A percentile compares a stretch with the other conserved stretches of the same genome.
These are phyloP conservation scores for Euphorbia neoarborescens DNA, from an alignment of 441 rosid genomes.

Conservation along the genomic window DNA sequence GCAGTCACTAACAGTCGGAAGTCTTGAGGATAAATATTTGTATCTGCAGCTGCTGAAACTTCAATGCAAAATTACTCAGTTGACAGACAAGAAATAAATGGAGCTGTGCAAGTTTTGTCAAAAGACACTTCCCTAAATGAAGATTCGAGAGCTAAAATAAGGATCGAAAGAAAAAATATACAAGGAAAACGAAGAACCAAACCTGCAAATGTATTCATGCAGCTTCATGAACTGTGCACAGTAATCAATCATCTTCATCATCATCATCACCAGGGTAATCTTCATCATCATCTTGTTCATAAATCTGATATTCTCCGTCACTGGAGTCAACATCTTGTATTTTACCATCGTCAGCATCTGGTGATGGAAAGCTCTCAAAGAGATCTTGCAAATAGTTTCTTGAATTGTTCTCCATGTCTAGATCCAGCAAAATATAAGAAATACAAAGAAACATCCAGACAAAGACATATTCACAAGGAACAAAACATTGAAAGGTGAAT, in stretches of 20 bases:
- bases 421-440: slow-evolving; percentile 32
- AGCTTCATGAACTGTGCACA: not conserved
- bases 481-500: not conserved
- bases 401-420: slow-evolving; percentile 62
- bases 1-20: not conserved
- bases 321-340: slow-evolving; percentile 41
- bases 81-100: not conserved
- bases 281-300: slow-evolving; percentile 67
- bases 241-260: slow-evolving; percentile 36
- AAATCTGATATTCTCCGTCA: slow-evolving; percentile 79
- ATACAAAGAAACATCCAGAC: slow-evolving; percentile 12
- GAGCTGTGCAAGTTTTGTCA: not conserved
- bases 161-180: not conserved
- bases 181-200: not conserved
- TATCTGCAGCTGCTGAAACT: not conserved
- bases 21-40: not conserved
- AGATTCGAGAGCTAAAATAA: not conserved
- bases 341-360: slow-evolving; percentile 34
- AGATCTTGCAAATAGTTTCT: slow-evolving; percentile 78
- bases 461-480: not conserved
- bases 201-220: slow-evolving; percentile 2
- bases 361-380: slow-evolving; percentile 73
- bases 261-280: slow-evolving; percentile 37
- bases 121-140: not conserved
- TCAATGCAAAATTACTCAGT: not conserved